These are phyloP conservation scores for Elsinoe fawcettii DNA, from an alignment of 2,329 filamentous ascomycete genomes.

Conservation along the genomic window DNA sequence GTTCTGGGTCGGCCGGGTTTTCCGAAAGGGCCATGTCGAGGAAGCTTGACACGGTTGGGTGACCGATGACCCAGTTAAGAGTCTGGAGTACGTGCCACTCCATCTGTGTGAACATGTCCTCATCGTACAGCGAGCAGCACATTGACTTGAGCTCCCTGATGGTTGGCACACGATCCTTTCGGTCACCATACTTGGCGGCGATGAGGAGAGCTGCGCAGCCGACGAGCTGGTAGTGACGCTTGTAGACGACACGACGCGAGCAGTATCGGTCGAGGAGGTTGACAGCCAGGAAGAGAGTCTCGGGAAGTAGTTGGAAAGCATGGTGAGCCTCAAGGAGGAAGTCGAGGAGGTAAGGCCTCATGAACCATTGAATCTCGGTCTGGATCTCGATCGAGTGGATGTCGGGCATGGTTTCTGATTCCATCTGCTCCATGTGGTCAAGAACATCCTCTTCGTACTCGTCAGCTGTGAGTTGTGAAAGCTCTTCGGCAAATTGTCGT, in stretches of 20 bases:
- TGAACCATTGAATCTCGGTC: constrained; percentile 99
- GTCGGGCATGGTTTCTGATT: constrained; percentile 87
- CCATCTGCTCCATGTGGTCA: constrained; percentile 91
- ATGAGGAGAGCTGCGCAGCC: constrained; percentile 94
- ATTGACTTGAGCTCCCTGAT: constrained; percentile 97
- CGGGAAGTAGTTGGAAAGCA: constrained; percentile 85
- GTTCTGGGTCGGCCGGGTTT: constrained; percentile 65
- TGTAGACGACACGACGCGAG: constrained; percentile 95
- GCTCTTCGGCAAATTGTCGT: constrained; percentile 78
- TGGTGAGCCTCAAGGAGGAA: constrained; percentile 96
- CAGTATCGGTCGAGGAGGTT: constrained; percentile 97
- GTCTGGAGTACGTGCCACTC: constrained; percentile 99
- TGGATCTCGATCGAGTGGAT: constrained; percentile 98
- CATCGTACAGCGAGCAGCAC: constrained; percentile 97
- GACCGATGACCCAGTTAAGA: constrained; percentile 89
- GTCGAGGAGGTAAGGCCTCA: constrained; percentile 95
- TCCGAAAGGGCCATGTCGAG: constrained; percentile 79
- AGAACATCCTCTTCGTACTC: constrained; percentile 94
- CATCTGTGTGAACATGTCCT: constrained; percentile 99
- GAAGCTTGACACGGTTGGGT: constrained; percentile 93
- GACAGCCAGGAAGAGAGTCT: constrained; percentile 91
- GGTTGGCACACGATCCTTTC: constrained; percentile 96
- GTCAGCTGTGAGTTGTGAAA: constrained; percentile 75
- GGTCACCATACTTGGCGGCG: constrained; percentile 96
- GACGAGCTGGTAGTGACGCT: constrained; percentile 96